Base-by-base conservation (phyloP, 2,329 filamentous ascomycete genomes). In the Leptodontidium sp. region DNA sequence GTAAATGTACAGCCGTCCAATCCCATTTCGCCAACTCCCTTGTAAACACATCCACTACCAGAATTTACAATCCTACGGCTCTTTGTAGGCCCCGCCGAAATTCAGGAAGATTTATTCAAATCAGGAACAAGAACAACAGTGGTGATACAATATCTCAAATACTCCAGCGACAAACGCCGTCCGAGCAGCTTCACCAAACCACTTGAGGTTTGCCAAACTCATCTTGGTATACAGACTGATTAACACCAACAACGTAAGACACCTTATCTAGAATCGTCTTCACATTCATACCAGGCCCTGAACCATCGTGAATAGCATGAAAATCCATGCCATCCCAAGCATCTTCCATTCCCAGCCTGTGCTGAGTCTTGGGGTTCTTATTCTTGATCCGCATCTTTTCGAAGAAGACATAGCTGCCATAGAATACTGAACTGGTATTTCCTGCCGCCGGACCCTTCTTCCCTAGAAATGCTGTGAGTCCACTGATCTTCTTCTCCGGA, bases 371-470 rank as follows among this genome's bases (percentile, higher is more conserved):
- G 55, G 82, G 79, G 76, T 85, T 87, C 0, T 79, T 78, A 64
- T 86, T 80, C 73, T 81, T 81, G 65, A 89, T 77, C 17, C 86
- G 78, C 72, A 85, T 70, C 79, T 89, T 89, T 79, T 90, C 86
- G 72, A 89, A 89, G 75, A 84, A 88, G 24, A 87, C 82, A 73
- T 89, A 89, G 0, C 80, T 81, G 2, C 82, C 83, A 71, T 89
- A 88, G 73, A 84, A 89, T 1, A 84, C 79, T 9, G 73, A 71
- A 64, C 79, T 84, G 2, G 81, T 84, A n/a, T 49, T n/a, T n/a
- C 45, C 45, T 49, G 17, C 2, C 14, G 14, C n/a, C 17, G 45
- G 45, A 8, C 45, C 45, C 17, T 49, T 49, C 17, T 49, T 49
- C 4, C 45, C 17, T 49, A 49, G 2, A 15, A 49, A 49, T 49